These are phyloP conservation scores for Colletotrichum sp. DNA, from an alignment of 2,329 filamentous ascomycete genomes.

Conservation along the genomic window DNA sequence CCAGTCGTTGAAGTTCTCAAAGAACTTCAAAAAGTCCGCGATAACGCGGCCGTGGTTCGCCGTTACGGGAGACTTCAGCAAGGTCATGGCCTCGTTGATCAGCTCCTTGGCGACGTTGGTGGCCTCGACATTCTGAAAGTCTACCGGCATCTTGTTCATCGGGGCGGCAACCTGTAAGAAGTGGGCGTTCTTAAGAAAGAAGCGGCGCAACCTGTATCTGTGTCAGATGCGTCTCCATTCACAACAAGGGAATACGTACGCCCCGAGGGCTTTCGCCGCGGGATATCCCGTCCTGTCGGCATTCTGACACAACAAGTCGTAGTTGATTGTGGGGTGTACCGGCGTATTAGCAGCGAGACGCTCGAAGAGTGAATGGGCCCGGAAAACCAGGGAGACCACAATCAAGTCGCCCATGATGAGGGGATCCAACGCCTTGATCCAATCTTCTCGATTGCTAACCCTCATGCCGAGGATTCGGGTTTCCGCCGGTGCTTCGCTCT, in stretches of 20 bases:
- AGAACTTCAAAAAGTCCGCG: not conserved
- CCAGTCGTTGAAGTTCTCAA: not conserved
- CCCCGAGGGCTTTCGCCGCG: not conserved
- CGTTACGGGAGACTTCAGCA: not conserved
- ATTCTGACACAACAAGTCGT: not conserved
- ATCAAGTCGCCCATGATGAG: conserved; percentile 3
- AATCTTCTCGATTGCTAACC: not conserved
- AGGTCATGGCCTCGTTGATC: not conserved
- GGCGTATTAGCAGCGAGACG: not conserved
- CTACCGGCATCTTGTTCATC: not conserved
- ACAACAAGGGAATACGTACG: not conserved
- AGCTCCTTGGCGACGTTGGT: not conserved
- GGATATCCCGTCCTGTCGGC: not conserved
- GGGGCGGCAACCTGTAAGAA: not conserved
- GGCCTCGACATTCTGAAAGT: not conserved
- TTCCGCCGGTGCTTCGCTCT: not conserved
- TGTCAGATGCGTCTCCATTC: not conserved
- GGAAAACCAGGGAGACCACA: not conserved
- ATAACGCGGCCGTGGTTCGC: conserved; percentile 9
- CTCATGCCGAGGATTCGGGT: not conserved
- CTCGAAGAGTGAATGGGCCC: not conserved
- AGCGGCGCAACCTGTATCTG: not conserved
- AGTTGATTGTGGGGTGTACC: not conserved
- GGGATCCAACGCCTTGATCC: not conserved
- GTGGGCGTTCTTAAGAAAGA: not conserved